These are phyloP conservation scores for Phalaenopsis aphrodite DNA, from an alignment of 106 monocot species.

Conservation along the genomic window DNA sequence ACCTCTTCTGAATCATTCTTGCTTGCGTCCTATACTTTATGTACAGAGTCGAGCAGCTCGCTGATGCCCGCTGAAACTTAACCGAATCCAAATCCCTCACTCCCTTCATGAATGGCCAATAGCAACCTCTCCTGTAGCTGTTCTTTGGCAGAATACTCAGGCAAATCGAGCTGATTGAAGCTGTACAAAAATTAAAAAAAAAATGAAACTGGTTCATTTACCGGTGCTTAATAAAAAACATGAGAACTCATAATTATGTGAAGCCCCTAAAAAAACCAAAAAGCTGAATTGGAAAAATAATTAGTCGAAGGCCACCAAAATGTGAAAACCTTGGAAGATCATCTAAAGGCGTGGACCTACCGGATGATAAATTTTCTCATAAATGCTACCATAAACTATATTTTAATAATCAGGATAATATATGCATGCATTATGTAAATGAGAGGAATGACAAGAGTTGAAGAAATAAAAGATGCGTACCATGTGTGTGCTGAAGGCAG, in stretches of 20 bases:
- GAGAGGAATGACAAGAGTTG: neutral
- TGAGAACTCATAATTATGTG: neutral
- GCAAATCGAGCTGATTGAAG: conserved; percentile 90
- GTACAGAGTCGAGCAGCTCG: conserved; percentile 19
- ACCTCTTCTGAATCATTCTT: conserved; percentile 10
- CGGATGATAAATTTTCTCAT: too few relatives aligned
- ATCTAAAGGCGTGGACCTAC: too few relatives aligned
- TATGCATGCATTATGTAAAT: neutral
- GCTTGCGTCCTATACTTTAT: conserved; percentile 14
- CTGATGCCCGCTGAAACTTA: conserved; percentile 11
- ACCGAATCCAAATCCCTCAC: conserved; percentile 93
- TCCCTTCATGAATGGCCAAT: conserved; percentile 89
- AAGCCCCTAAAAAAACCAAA: too few relatives aligned
- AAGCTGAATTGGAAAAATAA: too few relatives aligned
- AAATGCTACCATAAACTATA: too few relatives aligned
- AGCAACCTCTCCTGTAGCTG: conserved; percentile 79
- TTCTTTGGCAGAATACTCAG: conserved; percentile 90
- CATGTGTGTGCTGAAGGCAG: conserved; percentile 97
- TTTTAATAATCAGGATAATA: too few relatives aligned
- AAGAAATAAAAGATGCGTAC: conserved; percentile 26
- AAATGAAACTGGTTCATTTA: neutral
- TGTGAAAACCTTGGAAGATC: too few relatives aligned
- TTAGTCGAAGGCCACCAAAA: too few relatives aligned
- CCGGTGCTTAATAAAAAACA: neutral
- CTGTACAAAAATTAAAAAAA: conserved; percentile 21